Base-by-base conservation (phyloP, 164 flowering plant species). In the Umbellularia californica region DNA sequence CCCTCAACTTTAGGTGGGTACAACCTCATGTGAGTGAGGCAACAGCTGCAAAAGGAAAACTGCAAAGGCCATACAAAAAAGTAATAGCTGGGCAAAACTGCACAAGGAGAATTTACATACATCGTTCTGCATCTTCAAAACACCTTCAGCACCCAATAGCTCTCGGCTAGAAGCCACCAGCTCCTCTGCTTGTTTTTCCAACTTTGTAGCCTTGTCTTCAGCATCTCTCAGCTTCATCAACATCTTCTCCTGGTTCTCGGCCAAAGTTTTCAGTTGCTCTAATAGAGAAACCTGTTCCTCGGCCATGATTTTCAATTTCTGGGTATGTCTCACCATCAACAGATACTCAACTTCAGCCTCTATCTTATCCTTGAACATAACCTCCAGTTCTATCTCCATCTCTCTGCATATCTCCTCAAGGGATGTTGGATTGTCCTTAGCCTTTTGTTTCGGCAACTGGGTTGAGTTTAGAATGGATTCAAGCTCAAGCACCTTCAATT, bases 291-390 rank as follows among this genome's bases (percentile, higher is more conserved):
- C 51, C 25, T 76, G 84, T 69, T 83, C 81, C 50, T 30, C 75
- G 3, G 70, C 33, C 15, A 76, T 74, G 55, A 50, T 78, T 78
- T 76, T 80, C 79, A 83, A 30, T 69, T 79, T 82, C 78, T 84
- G 72, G n/a, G 79, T 70, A 50, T 83, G 76, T 75, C 76, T 80
- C 22, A 73, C 72, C 60, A 85, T 73, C 55, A 77, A 79, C 73
- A 92, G 41, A 72, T 77, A 88, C 83, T 88, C 88, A 9, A 90
- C 35, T 75, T 92, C 94, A 67, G 92, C 89, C 84, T 87, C 94
- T 9, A 92, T 78, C 85, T 79, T 90, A 72, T 76, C 81, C 82
- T 75, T 82, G 52, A 88, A 87, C 22, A 87, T 76, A 65, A 60
- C 69, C 73, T 88, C 90, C n/a, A 88, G 69, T 71, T 89, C 88